Conservation (phyloP, 352 stramenopile genomes). For the Globisporangium cederbergense region DNA sequence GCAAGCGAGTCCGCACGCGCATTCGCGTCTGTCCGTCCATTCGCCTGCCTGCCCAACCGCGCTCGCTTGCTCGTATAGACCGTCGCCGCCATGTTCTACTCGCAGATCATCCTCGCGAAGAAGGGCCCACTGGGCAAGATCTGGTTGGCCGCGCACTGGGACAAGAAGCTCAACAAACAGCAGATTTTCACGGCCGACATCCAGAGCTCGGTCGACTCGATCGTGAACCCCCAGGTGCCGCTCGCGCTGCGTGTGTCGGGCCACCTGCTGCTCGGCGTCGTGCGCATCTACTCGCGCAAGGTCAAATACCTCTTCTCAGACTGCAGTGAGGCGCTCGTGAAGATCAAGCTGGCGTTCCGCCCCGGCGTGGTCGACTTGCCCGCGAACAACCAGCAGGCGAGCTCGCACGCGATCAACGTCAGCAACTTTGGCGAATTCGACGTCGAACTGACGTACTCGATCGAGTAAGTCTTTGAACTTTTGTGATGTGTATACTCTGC, state of each 20-base stretch:
- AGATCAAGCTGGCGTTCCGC: constrained; percentile 98
- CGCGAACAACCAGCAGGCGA: constrained; percentile 57
- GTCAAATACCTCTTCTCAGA: constrained; percentile 98
- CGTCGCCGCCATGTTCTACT: constrained; percentile 95
- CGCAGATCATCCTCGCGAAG: constrained; percentile 98
- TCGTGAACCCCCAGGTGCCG: constrained; percentile 95
- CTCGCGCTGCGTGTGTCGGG: constrained; percentile 97
- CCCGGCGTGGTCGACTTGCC: constrained; percentile 80
- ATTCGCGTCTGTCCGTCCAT: not conserved
- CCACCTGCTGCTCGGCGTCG: constrained; percentile 97
- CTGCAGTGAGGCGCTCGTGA: constrained; percentile 98
- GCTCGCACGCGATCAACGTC: constrained; percentile 78
- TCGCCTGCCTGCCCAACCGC: not conserved
- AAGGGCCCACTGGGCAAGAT: constrained; percentile 99
- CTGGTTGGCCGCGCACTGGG: constrained; percentile 98
- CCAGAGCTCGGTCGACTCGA: constrained; percentile 93
- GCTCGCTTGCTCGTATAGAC: not conserved
- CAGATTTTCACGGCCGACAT: constrained; percentile 99
- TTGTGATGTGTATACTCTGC: not conserved
- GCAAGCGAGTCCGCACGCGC: not conserved
- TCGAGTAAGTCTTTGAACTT: constrained; percentile 51
- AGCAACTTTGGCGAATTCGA: constrained; percentile 86
- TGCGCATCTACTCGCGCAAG: constrained; percentile 98
- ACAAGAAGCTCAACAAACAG: constrained; percentile 99
- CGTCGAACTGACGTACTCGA: constrained; percentile 77